A percentile compares a stretch with the other conserved stretches of the same genome.
These are phyloP conservation scores for Hygrocybe punicea DNA, from an alignment of 768 basidiomycete species.

Conservation along the genomic window DNA sequence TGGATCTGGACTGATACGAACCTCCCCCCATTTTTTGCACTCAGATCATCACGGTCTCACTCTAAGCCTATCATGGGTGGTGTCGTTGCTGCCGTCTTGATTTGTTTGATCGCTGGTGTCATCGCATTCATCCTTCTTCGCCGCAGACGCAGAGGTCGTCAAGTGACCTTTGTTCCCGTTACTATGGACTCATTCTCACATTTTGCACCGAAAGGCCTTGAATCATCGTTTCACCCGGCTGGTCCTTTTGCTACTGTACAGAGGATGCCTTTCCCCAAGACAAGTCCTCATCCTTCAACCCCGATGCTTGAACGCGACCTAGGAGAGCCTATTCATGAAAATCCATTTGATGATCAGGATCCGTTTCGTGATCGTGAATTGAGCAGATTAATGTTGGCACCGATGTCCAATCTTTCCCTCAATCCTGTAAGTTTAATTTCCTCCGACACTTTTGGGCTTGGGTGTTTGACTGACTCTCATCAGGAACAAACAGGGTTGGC, in stretches of 20 bases:
- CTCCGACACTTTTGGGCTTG: too few species aligned
- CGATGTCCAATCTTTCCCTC: too few species aligned
- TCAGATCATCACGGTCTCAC: not conserved
- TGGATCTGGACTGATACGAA: not conserved
- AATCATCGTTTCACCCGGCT: too few species aligned
- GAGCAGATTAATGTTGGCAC: not conserved
- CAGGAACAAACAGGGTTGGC: too few species aligned
- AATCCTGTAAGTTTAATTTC: too few species aligned
- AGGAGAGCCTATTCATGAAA: not conserved
- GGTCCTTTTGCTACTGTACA: too few species aligned
- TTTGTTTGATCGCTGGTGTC: slow-evolving; percentile 1
- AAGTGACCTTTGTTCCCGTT: not conserved
- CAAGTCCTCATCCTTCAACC: not conserved
- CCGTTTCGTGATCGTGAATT: not conserved
- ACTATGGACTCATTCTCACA: not conserved
- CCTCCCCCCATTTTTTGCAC: not conserved
- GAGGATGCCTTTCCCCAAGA: not conserved
- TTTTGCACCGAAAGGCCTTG: too few species aligned
- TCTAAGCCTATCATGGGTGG: slow-evolving; percentile 6
- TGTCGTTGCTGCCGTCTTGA: not conserved
- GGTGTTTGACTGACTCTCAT: too few species aligned
- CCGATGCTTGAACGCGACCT: not conserved
- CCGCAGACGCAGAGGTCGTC: slow-evolving; percentile 1
- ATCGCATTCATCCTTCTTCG: slow-evolving; percentile 4
- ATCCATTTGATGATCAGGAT: not conserved